Conservation (phyloP, 2,329 filamentous ascomycete species). For the Aspergillus aculeatinus region DNA sequence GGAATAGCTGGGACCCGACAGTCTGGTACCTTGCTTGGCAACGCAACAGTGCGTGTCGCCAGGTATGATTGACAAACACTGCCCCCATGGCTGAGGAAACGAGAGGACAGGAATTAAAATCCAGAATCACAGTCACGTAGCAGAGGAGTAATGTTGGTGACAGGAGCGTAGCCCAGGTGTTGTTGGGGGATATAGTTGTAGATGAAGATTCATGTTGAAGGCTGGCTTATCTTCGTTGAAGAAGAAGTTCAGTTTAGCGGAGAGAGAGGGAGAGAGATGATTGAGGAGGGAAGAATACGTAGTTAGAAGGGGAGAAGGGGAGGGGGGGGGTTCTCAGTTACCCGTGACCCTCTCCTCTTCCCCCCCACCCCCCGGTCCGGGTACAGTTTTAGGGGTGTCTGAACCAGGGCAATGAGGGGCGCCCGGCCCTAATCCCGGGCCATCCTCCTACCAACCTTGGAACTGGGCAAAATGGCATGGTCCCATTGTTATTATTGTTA, state of each 20-base stretch:
- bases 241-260: not conserved
- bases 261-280: not conserved
- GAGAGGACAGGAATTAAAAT: slow-evolving; percentile 8
- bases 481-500: not conserved
- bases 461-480: not conserved
- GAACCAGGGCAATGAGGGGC: slow-evolving; percentile 6
- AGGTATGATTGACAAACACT: slow-evolving; percentile 30
- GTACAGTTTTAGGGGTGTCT: not conserved
- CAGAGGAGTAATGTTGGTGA: not conserved
- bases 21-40: slow-evolving; percentile 35
- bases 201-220: not conserved
- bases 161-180: not conserved
- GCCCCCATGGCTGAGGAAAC: slow-evolving; percentile 21
- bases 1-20: slow-evolving; percentile 34
- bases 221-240: not conserved
- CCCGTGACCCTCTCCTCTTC: not conserved
- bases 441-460: not conserved
- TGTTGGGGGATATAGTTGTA: not conserved
- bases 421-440: slow-evolving; percentile 2
- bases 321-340: not conserved
- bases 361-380: not conserved
- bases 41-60: slow-evolving; percentile 34
- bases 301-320: not conserved
- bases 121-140: not conserved
- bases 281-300: not conserved